Base-by-base conservation (phyloP, 352 stramenopile genomes). In the Aphanomyces stellatus region DNA sequence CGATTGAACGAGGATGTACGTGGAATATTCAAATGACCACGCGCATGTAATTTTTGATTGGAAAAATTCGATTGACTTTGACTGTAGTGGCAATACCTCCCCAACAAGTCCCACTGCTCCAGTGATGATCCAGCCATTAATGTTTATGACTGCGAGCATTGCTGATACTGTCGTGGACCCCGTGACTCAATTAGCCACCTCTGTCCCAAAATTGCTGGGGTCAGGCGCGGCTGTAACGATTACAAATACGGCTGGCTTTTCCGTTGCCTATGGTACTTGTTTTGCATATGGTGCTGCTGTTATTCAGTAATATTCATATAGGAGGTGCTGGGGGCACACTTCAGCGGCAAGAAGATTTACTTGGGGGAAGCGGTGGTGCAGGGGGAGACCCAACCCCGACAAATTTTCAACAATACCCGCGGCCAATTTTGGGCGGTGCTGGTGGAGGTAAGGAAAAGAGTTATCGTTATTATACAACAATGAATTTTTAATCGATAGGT, bases 361-460 rank as follows among this genome's bases (percentile, higher is more conserved):
- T 97, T 13, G 95, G 92, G 31, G 95, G 95, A 7, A 98, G 90
- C 69, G 94, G 94, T 25, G 95, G 94, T 33, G 88, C 80, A 62
- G 85, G 96, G 13, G 90, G 91, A 22, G 87, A 87, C 10, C 53
- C 76, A 27, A 75, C 92, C 48, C 91, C 91, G 8, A 90, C 97
- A 62, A 82, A 89, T 59, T 51, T 89, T 7, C 87, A 87, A 19
- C 81, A 81, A 46, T 69, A 85, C 1, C 72, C 85, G 0, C 76
- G 91, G 11, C 76, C 81, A 2, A 91, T 81, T 0, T 70, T 91
- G n/a, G 96, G 94, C 17, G 96, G 96, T 17, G 87, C 81, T 65
- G 96, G 95, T 22, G 94, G 93, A 22, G 96, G 85, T n/a, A 74
- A 71, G 2, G 78, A 90, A n/a, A 70, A 57, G 5, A 15, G 13